Evolutionary conservation across 2,329 filamentous ascomycete species (phyloP).

Genomic region (Pseudofabraea citricarpa): DNA sequence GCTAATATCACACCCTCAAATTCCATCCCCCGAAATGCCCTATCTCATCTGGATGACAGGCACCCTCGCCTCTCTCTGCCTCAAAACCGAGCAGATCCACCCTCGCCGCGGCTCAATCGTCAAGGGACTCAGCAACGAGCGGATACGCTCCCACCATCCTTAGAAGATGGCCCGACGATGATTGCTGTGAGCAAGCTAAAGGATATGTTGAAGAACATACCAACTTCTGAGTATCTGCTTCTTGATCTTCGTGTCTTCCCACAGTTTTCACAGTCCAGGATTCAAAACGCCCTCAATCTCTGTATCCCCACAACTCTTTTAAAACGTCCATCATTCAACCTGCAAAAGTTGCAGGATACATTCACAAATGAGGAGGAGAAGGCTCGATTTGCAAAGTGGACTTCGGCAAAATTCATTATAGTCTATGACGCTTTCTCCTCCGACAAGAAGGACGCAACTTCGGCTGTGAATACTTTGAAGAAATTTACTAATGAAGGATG

Average conservation of each 20-base stretch:
- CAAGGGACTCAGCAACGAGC: slow-evolving; percentile 30
- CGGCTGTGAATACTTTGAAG: slow-evolving; percentile 82
- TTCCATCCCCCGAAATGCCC: slow-evolving; percentile 15
- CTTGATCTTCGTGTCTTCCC: slow-evolving; percentile 85
- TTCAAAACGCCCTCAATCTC: slow-evolving; percentile 79
- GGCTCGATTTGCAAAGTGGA: slow-evolving; percentile 72
- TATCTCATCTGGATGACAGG: slow-evolving; percentile 38
- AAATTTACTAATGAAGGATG: slow-evolving; percentile 89
- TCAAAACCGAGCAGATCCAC: slow-evolving; percentile 39
- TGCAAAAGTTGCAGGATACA: slow-evolving; percentile 81
- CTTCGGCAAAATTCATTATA: slow-evolving; percentile 67
- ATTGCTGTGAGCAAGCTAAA: slow-evolving; percentile 51
- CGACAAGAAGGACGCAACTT: slow-evolving; percentile 73
- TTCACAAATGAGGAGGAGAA: slow-evolving; percentile 71
- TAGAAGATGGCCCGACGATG: slow-evolving; percentile 44
- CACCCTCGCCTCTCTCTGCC: slow-evolving; percentile 52
- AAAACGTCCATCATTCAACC: slow-evolving; percentile 85
- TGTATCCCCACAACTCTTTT: slow-evolving; percentile 93
- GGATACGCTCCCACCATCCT: slow-evolving; percentile 47
- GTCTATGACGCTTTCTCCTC: slow-evolving; percentile 80
- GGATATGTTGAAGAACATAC: slow-evolving; percentile 44
- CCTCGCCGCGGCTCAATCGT: slow-evolving; percentile 25
- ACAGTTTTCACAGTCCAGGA: slow-evolving; percentile 70
- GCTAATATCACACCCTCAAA: slow-evolving; percentile 30
- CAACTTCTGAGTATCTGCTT: slow-evolving; percentile 47